Percentiles rank a stretch among this genome's conserved stretches.
phyloP scores from a whole-genome alignment of 1,284 basidiomycete species.

The Fomitopsis palustris region DNA sequence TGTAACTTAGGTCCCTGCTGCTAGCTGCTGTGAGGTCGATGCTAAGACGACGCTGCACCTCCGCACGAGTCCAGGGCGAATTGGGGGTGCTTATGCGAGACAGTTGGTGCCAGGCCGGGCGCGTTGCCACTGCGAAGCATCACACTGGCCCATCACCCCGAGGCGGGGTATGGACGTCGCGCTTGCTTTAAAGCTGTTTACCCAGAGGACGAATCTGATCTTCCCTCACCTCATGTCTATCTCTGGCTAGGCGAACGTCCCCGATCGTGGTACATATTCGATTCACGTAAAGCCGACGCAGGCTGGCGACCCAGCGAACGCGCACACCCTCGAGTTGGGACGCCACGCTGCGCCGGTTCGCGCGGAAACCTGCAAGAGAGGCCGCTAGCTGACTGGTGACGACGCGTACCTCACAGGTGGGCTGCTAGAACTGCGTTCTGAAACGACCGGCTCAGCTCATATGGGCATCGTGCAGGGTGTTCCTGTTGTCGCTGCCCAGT shows the following conservation, averaged over 20 bases:
- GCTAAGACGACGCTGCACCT: background rate
- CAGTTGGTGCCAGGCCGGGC: background rate
- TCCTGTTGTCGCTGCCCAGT: no score
- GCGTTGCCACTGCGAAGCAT: background rate
- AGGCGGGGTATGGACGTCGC: background rate
- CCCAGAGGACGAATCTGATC: background rate
- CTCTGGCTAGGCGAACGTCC: background rate
- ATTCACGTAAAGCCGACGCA: background rate
- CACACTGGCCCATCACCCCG: background rate
- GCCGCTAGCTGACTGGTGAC: no score
- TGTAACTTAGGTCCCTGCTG: no score
- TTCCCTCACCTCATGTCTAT: background rate
- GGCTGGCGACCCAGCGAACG: no score
- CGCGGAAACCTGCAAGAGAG: no score
- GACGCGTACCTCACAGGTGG: no score
- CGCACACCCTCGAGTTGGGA: no score
- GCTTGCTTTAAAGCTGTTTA: background rate
- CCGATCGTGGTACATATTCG: background rate
- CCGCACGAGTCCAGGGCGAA: background rate
- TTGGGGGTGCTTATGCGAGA: background rate
- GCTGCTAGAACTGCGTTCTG: no score
- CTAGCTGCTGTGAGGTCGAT: no score
- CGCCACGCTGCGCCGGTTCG: no score
- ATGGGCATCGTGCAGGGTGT: no score
- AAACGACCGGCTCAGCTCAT: no score